A percentile compares a stretch with the other conserved stretches of the same genome.
Evolutionary conservation across 495 filamentous ascomycete species (phyloP).

Genomic region (Xylaria telfairii): DNA sequence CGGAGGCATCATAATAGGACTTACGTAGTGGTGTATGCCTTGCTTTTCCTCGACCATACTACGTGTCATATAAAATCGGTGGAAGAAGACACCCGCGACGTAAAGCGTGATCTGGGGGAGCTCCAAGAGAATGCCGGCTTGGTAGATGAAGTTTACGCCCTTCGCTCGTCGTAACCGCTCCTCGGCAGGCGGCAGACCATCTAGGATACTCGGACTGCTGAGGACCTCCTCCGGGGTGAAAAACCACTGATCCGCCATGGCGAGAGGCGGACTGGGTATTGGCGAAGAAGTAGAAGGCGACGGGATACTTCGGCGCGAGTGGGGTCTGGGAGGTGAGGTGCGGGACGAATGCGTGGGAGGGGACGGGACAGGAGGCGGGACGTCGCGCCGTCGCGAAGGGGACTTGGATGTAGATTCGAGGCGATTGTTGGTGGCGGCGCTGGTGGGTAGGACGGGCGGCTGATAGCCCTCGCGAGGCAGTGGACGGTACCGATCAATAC

Average conservation of each 20-base stretch:
- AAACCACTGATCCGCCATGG: constrained; percentile 74
- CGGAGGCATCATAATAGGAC: constrained; percentile 30
- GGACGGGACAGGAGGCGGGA: constrained; percentile 60
- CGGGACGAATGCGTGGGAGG: constrained; percentile 56
- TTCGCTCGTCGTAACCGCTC: constrained; percentile 83
- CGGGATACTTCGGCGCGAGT: constrained; percentile 47
- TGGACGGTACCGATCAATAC: constrained; percentile 58
- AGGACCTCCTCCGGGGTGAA: constrained; percentile 84
- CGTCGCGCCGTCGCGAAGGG: constrained; percentile 52
- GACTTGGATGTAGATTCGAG: constrained; percentile 41
- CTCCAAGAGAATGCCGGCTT: constrained; percentile 91
- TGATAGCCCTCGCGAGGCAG: constrained; percentile 53
- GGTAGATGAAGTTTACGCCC: constrained; percentile 93
- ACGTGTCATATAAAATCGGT: constrained; percentile 91
- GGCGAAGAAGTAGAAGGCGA: constrained; percentile 36
- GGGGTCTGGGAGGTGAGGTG: constrained; percentile 57
- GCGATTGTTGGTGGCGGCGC: constrained; percentile 31
- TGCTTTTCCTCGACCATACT: constrained; percentile 73
- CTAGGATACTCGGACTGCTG: constrained; percentile 81
- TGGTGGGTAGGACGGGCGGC: constrained; percentile 36
- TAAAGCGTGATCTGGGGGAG: constrained; percentile 89
- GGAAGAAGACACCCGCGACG: constrained; percentile 92
- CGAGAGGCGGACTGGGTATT: constrained; percentile 35
- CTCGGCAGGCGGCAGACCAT: constrained; percentile 75
- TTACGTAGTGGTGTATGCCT: constrained; percentile 83